These are phyloP conservation scores for Gossypium gossypioides DNA, from an alignment of 441 rosid genomes.

Conservation along the genomic window DNA sequence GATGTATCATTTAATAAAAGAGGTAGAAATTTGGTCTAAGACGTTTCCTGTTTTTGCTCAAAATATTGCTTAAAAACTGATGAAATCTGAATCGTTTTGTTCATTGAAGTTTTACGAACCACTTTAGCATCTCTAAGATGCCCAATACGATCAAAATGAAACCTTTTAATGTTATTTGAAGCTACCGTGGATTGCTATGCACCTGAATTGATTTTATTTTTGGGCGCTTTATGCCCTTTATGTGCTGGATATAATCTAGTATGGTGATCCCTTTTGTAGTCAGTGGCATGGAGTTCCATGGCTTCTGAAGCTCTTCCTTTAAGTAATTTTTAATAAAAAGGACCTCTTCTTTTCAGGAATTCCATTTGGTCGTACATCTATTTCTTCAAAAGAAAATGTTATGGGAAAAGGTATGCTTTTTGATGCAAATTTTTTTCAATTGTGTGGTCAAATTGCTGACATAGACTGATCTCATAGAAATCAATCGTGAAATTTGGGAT, in stretches of 20 bases:
- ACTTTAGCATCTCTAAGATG: neutral
- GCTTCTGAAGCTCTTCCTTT: conserved; percentile 19
- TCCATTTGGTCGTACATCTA: conserved; percentile 71
- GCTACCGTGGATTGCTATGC: conserved; percentile 1
- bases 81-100: conserved; percentile 3
- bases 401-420: conserved; percentile 76
- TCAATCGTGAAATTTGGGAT: neutral
- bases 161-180: neutral
- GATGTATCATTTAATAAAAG: neutral
- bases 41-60: neutral
- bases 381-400: conserved; percentile 73
- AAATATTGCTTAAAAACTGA: neutral
- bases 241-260: neutral
- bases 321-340: conserved; percentile 38
- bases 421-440: conserved; percentile 10
- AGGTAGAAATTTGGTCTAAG: neutral
- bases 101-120: neutral
- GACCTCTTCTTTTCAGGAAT: conserved; percentile 73
- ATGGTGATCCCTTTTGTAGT: conserved; percentile 13
- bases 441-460: conserved; percentile 11
- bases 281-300: conserved; percentile 17
- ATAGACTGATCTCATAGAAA: conserved; percentile 12
- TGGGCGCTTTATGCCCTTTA: conserved; percentile 4
- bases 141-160: neutral
- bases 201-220: conserved; percentile 3